phyloP scores from a whole-genome alignment of 108 stramenopile species.

The Skeletonema potamos region DNA sequence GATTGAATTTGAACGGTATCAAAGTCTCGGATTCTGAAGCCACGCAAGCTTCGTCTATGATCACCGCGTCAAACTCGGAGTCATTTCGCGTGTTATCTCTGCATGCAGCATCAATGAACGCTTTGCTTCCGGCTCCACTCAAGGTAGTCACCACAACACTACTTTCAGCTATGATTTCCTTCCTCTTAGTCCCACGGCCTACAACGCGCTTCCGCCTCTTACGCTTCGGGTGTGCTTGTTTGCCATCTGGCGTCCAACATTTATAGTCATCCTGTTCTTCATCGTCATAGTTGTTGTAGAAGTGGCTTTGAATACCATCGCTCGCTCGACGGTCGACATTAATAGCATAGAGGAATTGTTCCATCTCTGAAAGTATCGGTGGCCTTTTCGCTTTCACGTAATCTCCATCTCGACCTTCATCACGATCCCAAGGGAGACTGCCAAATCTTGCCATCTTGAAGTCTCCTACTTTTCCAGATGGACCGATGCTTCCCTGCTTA shows the following conservation, averaged over 20 bases:
- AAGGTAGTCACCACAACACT: constrained; percentile 53
- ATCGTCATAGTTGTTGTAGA: constrained; percentile 15
- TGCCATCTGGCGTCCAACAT: constrained; percentile 26
- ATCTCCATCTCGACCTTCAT: not conserved
- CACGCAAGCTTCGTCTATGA: constrained; percentile 92
- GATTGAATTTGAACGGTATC: constrained; percentile 76
- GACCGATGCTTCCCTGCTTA: constrained; percentile 41
- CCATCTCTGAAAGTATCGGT: constrained; percentile 33
- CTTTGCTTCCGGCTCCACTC: constrained; percentile 53
- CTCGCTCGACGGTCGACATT: constrained; percentile 42
- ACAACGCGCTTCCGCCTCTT: constrained; percentile 10
- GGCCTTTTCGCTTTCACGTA: constrained; percentile 14
- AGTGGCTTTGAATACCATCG: constrained; percentile 14
- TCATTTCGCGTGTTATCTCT: constrained; percentile 36
- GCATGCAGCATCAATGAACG: constrained; percentile 52
- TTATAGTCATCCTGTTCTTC: constrained; percentile 4
- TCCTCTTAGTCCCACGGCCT: constrained; percentile 4
- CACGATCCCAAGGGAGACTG: constrained; percentile 45
- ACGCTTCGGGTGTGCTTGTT: constrained; percentile 4
- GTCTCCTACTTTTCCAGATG: constrained; percentile 47
- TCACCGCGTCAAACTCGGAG: constrained; percentile 76
- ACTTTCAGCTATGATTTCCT: constrained; percentile 22
- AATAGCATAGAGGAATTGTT: constrained; percentile 40
- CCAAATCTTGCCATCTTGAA: constrained; percentile 43
- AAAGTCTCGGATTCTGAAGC: constrained; percentile 81